Conservation (phyloP, 257 asterid species). For the Lycium ferocissimum region DNA sequence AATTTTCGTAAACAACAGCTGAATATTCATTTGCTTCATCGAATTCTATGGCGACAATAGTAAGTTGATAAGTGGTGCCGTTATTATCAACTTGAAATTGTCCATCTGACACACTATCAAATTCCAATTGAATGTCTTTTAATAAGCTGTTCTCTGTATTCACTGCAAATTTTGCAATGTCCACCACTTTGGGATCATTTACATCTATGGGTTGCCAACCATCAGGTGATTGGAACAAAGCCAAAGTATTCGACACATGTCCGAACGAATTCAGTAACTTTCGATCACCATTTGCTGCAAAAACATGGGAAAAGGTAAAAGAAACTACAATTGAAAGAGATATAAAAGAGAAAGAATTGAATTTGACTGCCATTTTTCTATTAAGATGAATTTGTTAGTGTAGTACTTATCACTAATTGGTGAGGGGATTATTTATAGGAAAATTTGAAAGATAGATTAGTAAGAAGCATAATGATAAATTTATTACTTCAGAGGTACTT, state of each 20-base stretch:
- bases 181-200: background rate
- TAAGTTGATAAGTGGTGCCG: background rate
- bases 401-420: background rate
- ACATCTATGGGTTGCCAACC: background rate
- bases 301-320: background rate
- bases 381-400: background rate
- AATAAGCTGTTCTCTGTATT: conserved; percentile 21
- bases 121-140: background rate
- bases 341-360: background rate
- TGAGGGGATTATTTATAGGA: background rate
- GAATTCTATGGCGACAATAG: background rate
- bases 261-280: background rate
- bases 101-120: background rate
- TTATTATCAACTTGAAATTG: background rate
- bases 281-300: background rate
- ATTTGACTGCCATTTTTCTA: conserved; percentile 27
- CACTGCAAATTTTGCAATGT: background rate
- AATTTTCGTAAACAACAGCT: background rate
- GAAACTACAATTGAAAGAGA: conserved; percentile 2
- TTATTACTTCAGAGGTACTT: background rate
- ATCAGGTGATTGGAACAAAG: background rate
- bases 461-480: background rate
- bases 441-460: background rate
- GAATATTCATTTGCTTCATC: background rate
- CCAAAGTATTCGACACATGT: background rate